Percentiles rank a stretch among this genome's conserved stretches.
Conservation (phyloP, 495 filamentous ascomycete genomes). For the Daldinia decipiens region DNA sequence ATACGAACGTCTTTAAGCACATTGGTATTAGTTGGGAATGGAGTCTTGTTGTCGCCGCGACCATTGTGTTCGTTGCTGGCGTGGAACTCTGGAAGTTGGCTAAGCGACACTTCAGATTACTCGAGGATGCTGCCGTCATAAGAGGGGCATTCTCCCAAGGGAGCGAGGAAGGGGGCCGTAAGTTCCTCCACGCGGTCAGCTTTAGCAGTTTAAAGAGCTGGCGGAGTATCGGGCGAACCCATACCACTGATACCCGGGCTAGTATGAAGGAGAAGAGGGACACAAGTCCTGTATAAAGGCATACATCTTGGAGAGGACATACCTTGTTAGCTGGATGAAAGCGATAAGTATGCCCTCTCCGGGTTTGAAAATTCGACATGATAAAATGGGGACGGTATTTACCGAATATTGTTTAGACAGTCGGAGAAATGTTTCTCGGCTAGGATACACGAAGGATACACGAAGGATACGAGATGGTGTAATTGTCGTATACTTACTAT, state of each 20-base stretch:
- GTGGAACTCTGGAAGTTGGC: conserved; percentile 74
- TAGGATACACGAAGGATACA: conserved; percentile 2
- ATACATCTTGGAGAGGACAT: background rate
- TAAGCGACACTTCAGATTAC: conserved; percentile 63
- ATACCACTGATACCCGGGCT: conserved; percentile 45
- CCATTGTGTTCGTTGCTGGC: conserved; percentile 67
- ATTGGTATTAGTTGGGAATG: conserved; percentile 79
- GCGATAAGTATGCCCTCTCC: background rate
- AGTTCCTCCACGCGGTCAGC: conserved; percentile 53
- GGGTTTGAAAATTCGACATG: background rate
- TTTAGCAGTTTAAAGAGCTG: conserved; percentile 57
- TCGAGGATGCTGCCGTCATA: conserved; percentile 56
- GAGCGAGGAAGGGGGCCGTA: conserved; percentile 49
- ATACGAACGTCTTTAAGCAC: conserved; percentile 78
- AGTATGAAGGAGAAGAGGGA: conserved; percentile 39
- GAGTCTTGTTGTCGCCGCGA: conserved; percentile 69
- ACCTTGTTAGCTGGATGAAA: no score
- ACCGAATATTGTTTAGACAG: background rate
- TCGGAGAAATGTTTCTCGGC: background rate
- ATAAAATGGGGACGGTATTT: background rate
- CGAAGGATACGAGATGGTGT: background rate
- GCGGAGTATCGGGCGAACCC: conserved; percentile 47
- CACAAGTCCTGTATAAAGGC: conserved; percentile 14
- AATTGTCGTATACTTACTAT: background rate
- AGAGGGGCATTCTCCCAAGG: conserved; percentile 57